Evolutionary conservation across 2,329 filamentous ascomycete species (phyloP), one percentile per base, ranked within the genome.

Genomic region (Leptodontidium sp.): DNA sequence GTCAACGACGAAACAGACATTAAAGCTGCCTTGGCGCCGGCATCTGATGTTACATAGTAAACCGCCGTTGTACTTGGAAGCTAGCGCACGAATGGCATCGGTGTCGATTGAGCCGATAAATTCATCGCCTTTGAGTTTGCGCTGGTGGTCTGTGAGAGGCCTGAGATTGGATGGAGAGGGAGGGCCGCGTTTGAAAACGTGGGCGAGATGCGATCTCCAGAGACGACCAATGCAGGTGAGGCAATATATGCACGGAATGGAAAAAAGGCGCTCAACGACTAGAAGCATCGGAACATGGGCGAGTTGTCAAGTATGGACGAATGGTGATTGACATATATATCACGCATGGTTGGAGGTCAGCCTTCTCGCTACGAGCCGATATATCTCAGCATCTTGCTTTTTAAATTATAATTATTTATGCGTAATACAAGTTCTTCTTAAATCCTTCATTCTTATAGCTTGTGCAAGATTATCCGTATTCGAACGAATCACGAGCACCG

Each of bases 111-210:
- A 35, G 52, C 29, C 52, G 29, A 55, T 55, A 55, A 35, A 55
- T 38, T 55, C 52, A 21, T 35, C 52, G 52, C 52, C 26, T 29
- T 55, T 55, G n/a, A 35, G 12, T 55, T 55, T 55, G 52, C 52
- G 52, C 52, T 55, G 52, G 29, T 55, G 29, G 29, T 55, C 52
- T 55, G 52, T 55, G 15, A 55, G 52, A 55, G 52, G 52, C 52
- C 52, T 55, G 29, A 55, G 52, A 55, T n/a, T 55, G 52, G 29
- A 55, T 21, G 52, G 52, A 55, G 52, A 55, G 52, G 52, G 52
- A 55, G 15, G 29, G 29, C 17, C 32, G 29, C 52, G 52, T 55
- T 14, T 55, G 52, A 55, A 55, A 55, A 55, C 6, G 52, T 55
- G 52, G 52, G 29, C 15, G 52, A 55, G 52, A 21, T 55, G 15